Conservation (phyloP, 148 eudicot genomes). For the Fagopyrum tataricum region DNA sequence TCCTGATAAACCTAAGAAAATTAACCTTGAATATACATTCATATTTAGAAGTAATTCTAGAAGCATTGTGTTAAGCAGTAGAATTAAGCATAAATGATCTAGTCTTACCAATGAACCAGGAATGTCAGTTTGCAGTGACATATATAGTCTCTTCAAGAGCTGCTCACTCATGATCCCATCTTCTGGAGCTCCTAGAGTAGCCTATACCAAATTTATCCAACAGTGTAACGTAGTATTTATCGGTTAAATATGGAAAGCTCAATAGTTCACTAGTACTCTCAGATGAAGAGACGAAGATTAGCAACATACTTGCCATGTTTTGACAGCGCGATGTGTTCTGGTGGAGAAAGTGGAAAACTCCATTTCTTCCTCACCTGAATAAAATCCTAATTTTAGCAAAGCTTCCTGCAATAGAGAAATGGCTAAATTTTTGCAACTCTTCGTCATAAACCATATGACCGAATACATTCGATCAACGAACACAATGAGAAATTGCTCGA, state of each 20-base stretch:
- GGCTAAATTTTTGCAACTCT: neutral
- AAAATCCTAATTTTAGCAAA: conserved; percentile 74
- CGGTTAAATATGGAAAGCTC: neutral
- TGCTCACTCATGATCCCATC: conserved; percentile 78
- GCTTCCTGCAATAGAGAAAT: conserved; percentile 51
- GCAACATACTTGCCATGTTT: conserved; percentile 96
- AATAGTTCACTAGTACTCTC: neutral
- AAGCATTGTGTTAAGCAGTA: neutral
- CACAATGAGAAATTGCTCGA: neutral
- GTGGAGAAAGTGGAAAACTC: conserved; percentile 74
- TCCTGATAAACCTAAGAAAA: neutral
- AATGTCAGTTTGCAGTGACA: neutral
- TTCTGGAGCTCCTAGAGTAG: conserved; percentile 49
- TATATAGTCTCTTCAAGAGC: conserved; percentile 27
- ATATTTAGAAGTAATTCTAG: neutral
- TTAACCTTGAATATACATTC: neutral
- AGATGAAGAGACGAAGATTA: conserved; percentile 7
- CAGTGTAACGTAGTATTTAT: neutral
- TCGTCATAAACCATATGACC: neutral
- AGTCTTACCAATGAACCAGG: conserved; percentile 4
- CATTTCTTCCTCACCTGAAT: conserved; percentile 92
- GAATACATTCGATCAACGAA: neutral
- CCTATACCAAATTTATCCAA: conserved; percentile 27
- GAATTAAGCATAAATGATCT: neutral
- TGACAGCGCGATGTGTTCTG: conserved; percentile 84